phyloP scores from a whole-genome alignment of 2,329 filamentous ascomycete genomes.

The Hypoxylon sp. region DNA sequence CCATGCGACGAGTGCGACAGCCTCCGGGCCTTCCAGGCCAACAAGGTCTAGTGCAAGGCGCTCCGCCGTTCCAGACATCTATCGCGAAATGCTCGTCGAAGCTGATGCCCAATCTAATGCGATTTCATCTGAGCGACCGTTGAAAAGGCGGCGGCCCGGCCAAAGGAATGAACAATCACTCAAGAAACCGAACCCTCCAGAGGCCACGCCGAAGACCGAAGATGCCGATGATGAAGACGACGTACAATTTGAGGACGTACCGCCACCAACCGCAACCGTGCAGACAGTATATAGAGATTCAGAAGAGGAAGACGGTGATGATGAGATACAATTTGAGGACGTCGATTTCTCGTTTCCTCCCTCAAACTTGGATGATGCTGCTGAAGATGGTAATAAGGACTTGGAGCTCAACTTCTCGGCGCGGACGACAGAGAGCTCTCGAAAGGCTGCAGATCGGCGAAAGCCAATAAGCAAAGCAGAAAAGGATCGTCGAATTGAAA shows the following conservation, averaged over 20 bases:
- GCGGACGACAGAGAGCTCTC: constrained; percentile 56
- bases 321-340: constrained; percentile 63
- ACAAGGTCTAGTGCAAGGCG: constrained; percentile 49
- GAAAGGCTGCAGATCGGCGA: constrained; percentile 59
- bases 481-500: constrained; percentile 72
- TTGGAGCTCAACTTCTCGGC: constrained; percentile 69
- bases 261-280: constrained; percentile 63
- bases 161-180: constrained; percentile 50
- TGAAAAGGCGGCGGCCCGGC: constrained; percentile 60
- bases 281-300: constrained; percentile 68
- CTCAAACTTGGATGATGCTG: constrained; percentile 38
- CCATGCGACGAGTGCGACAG: constrained; percentile 41
- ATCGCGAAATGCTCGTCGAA: constrained; percentile 65
- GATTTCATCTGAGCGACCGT: constrained; percentile 57
- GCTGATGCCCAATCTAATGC: constrained; percentile 59
- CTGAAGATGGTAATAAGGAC: constrained; percentile 53
- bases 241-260: constrained; percentile 67
- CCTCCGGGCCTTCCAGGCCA: constrained; percentile 42
- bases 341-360: constrained; percentile 60
- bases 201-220: constrained; percentile 29
- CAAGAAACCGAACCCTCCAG: constrained; percentile 33
- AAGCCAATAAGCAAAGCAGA: constrained; percentile 70
- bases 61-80: constrained; percentile 58
- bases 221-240: constrained; percentile 58
- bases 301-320: constrained; percentile 61